A percentile compares a stretch with the other conserved stretches of the same genome.
These are phyloP conservation scores for Paecilomyces sp. DNA, from an alignment of 2,329 filamentous ascomycete genomes.

Conservation along the genomic window DNA sequence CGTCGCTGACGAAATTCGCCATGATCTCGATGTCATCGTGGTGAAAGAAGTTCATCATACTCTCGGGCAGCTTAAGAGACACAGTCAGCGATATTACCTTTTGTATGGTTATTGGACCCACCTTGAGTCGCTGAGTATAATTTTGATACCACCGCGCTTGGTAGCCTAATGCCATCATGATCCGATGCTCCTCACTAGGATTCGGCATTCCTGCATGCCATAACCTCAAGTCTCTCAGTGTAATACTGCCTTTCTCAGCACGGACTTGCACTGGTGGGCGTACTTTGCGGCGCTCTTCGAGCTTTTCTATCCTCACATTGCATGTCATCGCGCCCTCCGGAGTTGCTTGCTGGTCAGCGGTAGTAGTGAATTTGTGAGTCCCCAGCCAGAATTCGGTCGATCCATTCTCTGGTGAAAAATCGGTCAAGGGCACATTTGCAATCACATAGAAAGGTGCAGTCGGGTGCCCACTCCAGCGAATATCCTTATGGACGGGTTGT, in stretches of 20 bases:
- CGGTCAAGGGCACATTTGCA: constrained; percentile 32
- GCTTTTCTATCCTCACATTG: constrained; percentile 1
- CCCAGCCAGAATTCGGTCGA: constrained; percentile 38
- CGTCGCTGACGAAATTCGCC: background rate
- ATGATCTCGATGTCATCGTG: background rate
- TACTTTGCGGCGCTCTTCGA: constrained; percentile 13
- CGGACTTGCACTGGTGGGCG: constrained; percentile 20
- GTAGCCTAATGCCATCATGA: constrained; percentile 22
- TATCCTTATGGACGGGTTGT: constrained; percentile 35
- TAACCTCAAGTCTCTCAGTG: constrained; percentile 21
- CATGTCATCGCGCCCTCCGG: constrained; percentile 4
- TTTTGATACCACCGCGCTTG: constrained; percentile 5
- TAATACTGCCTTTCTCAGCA: constrained; percentile 18
- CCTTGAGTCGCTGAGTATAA: background rate
- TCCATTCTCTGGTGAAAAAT: constrained; percentile 27
- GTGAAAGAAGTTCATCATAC: background rate
- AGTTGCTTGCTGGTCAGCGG: constrained; percentile 23
- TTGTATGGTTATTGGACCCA: background rate
- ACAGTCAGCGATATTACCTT: background rate
- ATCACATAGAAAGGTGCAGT: constrained; percentile 32
- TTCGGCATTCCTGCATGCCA: constrained; percentile 31
- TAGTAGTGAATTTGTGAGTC: constrained; percentile 26
- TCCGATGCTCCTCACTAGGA: constrained; percentile 13
- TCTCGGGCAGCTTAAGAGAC: background rate
- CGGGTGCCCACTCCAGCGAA: constrained; percentile 25